Evolutionary conservation across 352 stramenopile species (phyloP).

Genomic region (Peronospora farinosa): DNA sequence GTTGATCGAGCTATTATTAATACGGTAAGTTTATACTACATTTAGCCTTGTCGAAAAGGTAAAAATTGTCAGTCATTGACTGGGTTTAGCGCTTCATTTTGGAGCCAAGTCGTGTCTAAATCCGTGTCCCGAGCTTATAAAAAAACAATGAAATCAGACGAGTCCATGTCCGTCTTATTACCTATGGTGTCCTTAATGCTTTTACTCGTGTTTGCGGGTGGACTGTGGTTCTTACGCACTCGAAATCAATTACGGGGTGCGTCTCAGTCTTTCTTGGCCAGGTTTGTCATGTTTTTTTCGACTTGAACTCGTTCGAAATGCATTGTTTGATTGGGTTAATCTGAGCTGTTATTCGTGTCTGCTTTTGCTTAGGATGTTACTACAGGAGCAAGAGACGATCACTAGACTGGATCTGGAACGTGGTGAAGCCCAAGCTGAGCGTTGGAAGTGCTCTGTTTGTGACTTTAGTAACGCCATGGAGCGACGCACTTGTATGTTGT

Average conservation of each 20-base stretch:
- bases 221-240: constrained; percentile 59
- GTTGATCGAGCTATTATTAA: no score
- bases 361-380: constrained; percentile 37
- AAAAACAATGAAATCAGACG: constrained; percentile 24
- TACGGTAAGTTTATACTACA: no score
- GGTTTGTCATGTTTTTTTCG: constrained; percentile 21
- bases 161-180: constrained; percentile 62
- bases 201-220: constrained; percentile 56
- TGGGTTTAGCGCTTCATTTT: constrained; percentile 5
- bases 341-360: background rate
- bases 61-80: background rate
- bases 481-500: constrained; percentile 54
- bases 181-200: constrained; percentile 62
- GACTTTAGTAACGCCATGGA: constrained; percentile 75
- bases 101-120: constrained; percentile 3
- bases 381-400: constrained; percentile 50
- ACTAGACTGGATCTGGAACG: constrained; percentile 72
- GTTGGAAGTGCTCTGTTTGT: constrained; percentile 72
- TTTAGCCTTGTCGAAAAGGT: background rate
- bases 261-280: constrained; percentile 41
- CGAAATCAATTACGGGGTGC: constrained; percentile 29
- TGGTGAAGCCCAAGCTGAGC: constrained; percentile 49
- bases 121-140: no score
- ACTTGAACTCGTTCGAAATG: background rate
- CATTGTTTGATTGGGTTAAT: background rate